phyloP scores from a whole-genome alignment of 768 basidiomycete genomes.

The Vishniacozyma victoriae region DNA sequence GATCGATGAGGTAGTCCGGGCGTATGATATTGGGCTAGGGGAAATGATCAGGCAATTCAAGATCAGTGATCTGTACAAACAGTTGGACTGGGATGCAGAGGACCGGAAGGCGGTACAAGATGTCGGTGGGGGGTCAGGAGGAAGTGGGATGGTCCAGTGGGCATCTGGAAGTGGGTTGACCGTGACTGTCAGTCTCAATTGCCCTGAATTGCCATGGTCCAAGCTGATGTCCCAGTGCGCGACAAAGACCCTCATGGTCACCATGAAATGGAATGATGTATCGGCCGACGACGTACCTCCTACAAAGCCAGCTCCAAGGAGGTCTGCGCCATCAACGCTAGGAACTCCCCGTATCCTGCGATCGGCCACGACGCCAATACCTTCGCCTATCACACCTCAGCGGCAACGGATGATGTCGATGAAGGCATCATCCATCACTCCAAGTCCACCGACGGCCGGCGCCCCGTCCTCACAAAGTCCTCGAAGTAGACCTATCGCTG shows the following conservation, averaged over 20 bases:
- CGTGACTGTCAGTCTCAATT: constrained; percentile 64
- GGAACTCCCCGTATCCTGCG: constrained; percentile 1
- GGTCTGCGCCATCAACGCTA: constrained; percentile 1
- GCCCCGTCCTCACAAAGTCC: too few relatives aligned
- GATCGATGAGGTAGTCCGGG: constrained; percentile 82
- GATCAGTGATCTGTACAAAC: constrained; percentile 65
- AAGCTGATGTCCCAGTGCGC: constrained; percentile 17
- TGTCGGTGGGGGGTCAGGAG: constrained; percentile 59
- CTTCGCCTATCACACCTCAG: neutral
- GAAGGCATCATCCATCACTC: too few relatives aligned
- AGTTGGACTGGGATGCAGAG: too few relatives aligned
- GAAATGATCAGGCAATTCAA: constrained; percentile 93
- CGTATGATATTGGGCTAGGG: constrained; percentile 79
- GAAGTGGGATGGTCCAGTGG: constrained; percentile 51
- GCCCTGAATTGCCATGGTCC: neutral
- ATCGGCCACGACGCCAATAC: constrained; percentile 2
- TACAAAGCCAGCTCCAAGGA: neutral
- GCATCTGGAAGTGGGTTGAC: constrained; percentile 83
- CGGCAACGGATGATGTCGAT: neutral
- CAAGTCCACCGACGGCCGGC: too few relatives aligned
- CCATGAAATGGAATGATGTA: constrained; percentile 17
- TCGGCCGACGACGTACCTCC: constrained; percentile 7
- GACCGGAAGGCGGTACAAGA: constrained; percentile 66
- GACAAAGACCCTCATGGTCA: constrained; percentile 24
- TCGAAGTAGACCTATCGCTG: too few relatives aligned